Conservation (phyloP, 1,284 basidiomycete species). For the Cystobasidium sp. region DNA sequence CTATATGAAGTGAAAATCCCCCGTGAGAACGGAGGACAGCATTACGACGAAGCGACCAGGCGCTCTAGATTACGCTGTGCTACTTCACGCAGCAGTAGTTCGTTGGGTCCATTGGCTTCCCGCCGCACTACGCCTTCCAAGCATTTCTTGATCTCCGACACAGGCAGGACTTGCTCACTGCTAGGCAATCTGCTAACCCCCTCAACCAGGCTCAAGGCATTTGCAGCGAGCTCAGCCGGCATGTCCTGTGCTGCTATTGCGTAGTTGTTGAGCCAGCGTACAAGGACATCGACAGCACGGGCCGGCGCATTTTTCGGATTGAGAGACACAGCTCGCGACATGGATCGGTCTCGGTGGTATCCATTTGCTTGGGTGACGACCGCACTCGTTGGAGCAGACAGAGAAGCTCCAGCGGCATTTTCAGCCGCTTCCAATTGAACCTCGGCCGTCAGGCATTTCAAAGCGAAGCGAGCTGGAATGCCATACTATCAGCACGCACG, state of each 20-base stretch:
- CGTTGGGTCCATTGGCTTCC: constrained; percentile 9
- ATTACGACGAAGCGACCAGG: neutral
- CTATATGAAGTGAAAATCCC: neutral
- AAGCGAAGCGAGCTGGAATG: neutral
- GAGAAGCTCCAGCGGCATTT: neutral
- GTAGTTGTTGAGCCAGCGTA: constrained; percentile 38
- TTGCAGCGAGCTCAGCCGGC: constrained; percentile 34
- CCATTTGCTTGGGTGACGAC: neutral
- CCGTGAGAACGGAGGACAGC: too few species aligned
- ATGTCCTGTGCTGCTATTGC: constrained; percentile 26
- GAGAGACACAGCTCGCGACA: constrained; percentile 28
- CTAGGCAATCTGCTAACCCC: constrained; percentile 7
- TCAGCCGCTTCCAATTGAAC: neutral
- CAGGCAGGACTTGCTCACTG: constrained; percentile 4
- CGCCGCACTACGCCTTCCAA: constrained; percentile 15
- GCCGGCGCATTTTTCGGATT: constrained; percentile 30
- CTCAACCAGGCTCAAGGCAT: constrained; percentile 30
- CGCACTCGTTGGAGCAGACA: neutral
- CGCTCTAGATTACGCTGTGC: constrained; percentile 8
- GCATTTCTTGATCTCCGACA: constrained; percentile 2
- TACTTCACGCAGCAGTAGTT: constrained; percentile 11
- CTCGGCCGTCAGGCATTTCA: neutral
- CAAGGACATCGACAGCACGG: constrained; percentile 18
- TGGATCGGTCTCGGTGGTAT: constrained; percentile 10
- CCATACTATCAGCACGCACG: neutral